Evolutionary conservation across 257 asterid species (phyloP).

Genomic region (Phtheirospermum japonicum): DNA sequence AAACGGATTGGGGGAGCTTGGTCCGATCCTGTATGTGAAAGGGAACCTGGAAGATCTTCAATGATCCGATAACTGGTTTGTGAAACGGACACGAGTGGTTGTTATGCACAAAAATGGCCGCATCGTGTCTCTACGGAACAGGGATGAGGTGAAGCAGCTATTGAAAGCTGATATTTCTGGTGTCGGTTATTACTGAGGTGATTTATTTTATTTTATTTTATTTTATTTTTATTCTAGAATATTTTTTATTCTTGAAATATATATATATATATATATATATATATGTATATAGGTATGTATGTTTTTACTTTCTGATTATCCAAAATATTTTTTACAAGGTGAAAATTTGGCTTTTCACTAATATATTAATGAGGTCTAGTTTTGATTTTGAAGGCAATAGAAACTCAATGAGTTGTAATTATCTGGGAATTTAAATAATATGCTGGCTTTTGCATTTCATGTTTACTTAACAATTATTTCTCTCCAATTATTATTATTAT

Average conservation of each 20-base stretch:
- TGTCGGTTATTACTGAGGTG: conserved; percentile 59
- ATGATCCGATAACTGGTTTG: conserved; percentile 82
- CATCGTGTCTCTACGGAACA: conserved; percentile 54
- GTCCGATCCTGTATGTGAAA: conserved; percentile 74
- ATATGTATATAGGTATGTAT: too few species aligned
- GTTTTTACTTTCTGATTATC: too few species aligned
- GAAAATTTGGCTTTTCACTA: too few species aligned
- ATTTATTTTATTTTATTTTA: background rate
- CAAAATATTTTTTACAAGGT: too few species aligned
- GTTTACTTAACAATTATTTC: background rate
- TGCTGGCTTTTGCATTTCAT: too few species aligned
- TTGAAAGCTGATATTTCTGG: conserved; percentile 36
- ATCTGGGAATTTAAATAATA: too few species aligned
- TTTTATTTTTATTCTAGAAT: conserved; percentile 8
- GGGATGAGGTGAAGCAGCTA: conserved; percentile 39
- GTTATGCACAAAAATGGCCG: conserved; percentile 73
- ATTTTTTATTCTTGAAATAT: too few species aligned
- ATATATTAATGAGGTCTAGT: too few species aligned
- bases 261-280: too few species aligned
- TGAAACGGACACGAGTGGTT: conserved; percentile 73
- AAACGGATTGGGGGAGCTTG: conserved; percentile 80
- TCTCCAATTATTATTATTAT: background rate
- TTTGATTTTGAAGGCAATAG: too few species aligned
- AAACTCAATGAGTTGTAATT: too few species aligned
- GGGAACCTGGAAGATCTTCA: conserved; percentile 85